A percentile compares a stretch with the other conserved stretches of the same genome.
phyloP scores from a whole-genome alignment of 495 filamentous ascomycete species.

The Talaromyces adpressus region DNA sequence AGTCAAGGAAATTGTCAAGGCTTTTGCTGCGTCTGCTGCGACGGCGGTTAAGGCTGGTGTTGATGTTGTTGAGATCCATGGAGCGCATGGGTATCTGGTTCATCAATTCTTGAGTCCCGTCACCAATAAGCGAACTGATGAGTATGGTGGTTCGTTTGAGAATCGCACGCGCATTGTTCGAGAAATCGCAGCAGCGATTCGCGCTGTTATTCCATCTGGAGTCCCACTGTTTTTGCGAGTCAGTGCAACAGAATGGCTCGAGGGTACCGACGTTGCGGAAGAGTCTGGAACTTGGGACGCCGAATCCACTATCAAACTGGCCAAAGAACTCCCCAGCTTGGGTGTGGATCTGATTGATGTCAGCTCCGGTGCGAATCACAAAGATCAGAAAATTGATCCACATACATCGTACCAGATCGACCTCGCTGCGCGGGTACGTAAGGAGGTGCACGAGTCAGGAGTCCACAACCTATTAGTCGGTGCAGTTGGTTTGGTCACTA shows the following conservation, averaged over 20 bases:
- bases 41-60: constrained; percentile 61
- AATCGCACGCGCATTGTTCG: constrained; percentile 51
- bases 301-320: constrained; percentile 52
- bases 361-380: constrained; percentile 60
- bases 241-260: constrained; percentile 67
- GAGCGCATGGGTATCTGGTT: constrained; percentile 62
- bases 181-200: constrained; percentile 45
- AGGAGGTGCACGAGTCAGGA: constrained; percentile 46
- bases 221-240: constrained; percentile 66
- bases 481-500: constrained; percentile 68
- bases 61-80: constrained; percentile 56
- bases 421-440: constrained; percentile 53
- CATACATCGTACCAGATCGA: constrained; percentile 55
- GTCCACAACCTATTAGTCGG: constrained; percentile 49
- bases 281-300: constrained; percentile 57
- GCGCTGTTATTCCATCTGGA: constrained; percentile 48
- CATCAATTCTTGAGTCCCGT: constrained; percentile 56
- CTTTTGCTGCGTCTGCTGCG: constrained; percentile 53
- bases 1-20: constrained; percentile 54
- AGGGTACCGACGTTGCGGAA: constrained; percentile 38
- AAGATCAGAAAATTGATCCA: constrained; percentile 47
- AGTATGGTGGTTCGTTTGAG: constrained; percentile 52
- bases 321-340: constrained; percentile 53
- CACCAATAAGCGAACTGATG: constrained; percentile 55
- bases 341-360: constrained; percentile 75